Evolutionary conservation across 352 stramenopile species (phyloP), one percentile per base, ranked within the genome.

Genomic region (Globisporangium camurandrum): DNA sequence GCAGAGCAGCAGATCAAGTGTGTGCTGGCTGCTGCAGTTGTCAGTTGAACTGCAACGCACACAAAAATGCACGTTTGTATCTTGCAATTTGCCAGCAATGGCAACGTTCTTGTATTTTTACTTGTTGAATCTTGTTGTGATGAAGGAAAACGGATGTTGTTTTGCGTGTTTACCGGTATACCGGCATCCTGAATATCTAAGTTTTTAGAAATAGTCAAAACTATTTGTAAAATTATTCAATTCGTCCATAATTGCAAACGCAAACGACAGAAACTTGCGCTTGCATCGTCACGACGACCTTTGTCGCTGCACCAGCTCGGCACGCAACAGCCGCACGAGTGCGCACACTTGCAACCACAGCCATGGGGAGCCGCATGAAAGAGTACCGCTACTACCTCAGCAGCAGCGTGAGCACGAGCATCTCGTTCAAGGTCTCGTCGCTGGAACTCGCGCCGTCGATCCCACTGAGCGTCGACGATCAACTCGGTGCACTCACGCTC

Each of bases 341-440:
- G 11, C 26, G 41, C 16, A 23, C 40, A 17, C 22, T 4, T 33
- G 40, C 22, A 46, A 12, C 10, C 27, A 12, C 40, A 31, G 12
- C 19, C 28, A 89, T 89, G 71, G 40, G 62, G 58, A 73, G 59
- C 55, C 76, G 77, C 51, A 84, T 90, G 52, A 88, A 88, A 69
- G 83, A 94, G 69, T 92, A 94, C 56, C 79, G 79, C 49, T 94
- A 94, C 64, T 94, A 92, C 63, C 59, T 94, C 31, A 94, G 83
- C 64, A 92, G 80, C 54, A 76, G 80, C 57, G 77, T 92, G 53
- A 84, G 82, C 62, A 80, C 70, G 42, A 68, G 64, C 56, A 87
- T 94, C 57, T 79, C 71, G 42, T 64, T 94, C 64, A 89, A 89
- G 53, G 68, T 94, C 54, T 89, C 80, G 46, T 53, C 75, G 9